Evolutionary conservation across 2,329 filamentous ascomycete genomes (phyloP).

Genomic region (Gaeumannomyces tritici): DNA sequence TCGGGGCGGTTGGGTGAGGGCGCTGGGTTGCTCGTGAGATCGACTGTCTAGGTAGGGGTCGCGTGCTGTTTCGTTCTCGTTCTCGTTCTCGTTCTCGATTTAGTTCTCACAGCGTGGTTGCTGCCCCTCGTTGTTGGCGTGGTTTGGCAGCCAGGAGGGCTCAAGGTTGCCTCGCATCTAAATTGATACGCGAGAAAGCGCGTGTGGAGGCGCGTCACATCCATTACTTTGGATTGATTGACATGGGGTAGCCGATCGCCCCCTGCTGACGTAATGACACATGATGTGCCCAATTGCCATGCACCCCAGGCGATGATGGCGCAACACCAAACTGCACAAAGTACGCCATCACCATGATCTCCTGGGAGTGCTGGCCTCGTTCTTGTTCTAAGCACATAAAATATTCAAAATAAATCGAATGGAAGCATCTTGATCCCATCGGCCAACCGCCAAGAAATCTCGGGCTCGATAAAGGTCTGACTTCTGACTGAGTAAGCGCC

Average conservation of each 20-base stretch:
- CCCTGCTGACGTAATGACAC: too few relatives aligned
- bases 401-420: too few relatives aligned
- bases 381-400: too few relatives aligned
- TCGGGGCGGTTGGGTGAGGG: neutral
- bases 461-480: neutral
- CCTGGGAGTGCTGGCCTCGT: too few relatives aligned
- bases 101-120: neutral
- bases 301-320: too few relatives aligned
- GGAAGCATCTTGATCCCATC: neutral
- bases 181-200: neutral
- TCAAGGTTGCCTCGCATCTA: neutral
- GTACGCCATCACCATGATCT: too few relatives aligned
- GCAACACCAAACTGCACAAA: too few relatives aligned
- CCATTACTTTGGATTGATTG: neutral
- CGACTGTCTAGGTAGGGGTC: neutral
- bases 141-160: neutral
- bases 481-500: neutral
- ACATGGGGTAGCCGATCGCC: neutral
- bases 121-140: neutral
- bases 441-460: neutral
- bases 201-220: neutral
- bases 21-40: neutral
- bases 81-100: neutral
- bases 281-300: too few relatives aligned
- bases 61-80: neutral